Evolutionary conservation across 83 land plant species (phyloP).

Genomic region (Diphasiastrum complanatum): DNA sequence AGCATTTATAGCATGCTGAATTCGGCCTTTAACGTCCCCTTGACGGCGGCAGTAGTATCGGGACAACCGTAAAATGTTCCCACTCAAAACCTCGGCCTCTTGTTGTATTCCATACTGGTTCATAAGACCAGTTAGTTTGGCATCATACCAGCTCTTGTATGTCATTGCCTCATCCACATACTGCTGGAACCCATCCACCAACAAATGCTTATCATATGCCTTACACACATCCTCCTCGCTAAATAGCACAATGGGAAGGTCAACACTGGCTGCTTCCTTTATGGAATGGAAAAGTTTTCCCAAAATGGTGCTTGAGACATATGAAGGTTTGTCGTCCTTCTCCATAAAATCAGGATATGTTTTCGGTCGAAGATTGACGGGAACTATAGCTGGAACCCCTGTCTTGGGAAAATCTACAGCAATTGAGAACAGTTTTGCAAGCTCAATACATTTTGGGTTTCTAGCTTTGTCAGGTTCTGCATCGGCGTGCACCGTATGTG

Average conservation of each 20-base stretch:
- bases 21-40: constrained; percentile 56
- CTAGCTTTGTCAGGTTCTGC: constrained; percentile 56
- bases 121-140: constrained; percentile 49
- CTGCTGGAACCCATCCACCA: constrained; percentile 55
- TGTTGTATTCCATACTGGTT: constrained; percentile 53
- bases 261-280: constrained; percentile 14
- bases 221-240: constrained; percentile 26
- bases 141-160: constrained; percentile 41
- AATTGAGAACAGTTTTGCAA: constrained; percentile 67
- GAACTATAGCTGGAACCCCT: constrained; percentile 80
- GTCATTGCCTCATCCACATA: constrained; percentile 42
- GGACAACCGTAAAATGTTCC: constrained; percentile 41
- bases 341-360: constrained; percentile 92
- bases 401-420: constrained; percentile 95
- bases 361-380: constrained; percentile 49
- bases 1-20: constrained; percentile 37
- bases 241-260: background rate
- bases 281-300: constrained; percentile 73
- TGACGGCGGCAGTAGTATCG: constrained; percentile 36
- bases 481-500: constrained; percentile 82
- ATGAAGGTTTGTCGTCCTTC: constrained; percentile 51
- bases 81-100: constrained; percentile 74
- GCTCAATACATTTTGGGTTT: constrained; percentile 50
- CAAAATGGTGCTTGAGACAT: constrained; percentile 47
- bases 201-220: constrained; percentile 52